Conservation (phyloP, 2,329 filamentous ascomycete species). For the Sclerotinia minor region DNA sequence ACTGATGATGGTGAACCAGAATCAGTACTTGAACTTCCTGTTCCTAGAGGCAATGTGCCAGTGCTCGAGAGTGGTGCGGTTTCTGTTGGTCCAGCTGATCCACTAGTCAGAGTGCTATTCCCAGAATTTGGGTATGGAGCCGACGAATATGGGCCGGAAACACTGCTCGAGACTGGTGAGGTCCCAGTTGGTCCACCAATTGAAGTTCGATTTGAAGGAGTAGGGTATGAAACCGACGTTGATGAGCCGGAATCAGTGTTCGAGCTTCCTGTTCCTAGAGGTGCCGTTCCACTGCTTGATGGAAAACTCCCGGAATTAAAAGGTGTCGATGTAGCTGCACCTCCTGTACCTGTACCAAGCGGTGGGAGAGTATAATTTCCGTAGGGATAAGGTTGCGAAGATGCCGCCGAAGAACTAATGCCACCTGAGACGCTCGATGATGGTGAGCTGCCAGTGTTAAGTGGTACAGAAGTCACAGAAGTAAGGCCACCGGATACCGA, state of each 20-base stretch:
- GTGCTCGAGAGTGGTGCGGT: slow-evolving; percentile 11
- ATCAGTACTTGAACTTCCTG: slow-evolving; percentile 25
- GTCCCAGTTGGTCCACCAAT: slow-evolving; percentile 19
- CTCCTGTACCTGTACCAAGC: slow-evolving; percentile 14
- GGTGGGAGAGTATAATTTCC: slow-evolving; percentile 16
- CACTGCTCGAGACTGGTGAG: not conserved
- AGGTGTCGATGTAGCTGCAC: not conserved
- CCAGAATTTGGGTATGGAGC: slow-evolving; percentile 17
- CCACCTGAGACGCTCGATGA: slow-evolving; percentile 23
- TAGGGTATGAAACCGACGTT: slow-evolving; percentile 25
- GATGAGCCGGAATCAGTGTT: slow-evolving; percentile 22
- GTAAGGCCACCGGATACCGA: not conserved
- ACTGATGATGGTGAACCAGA: slow-evolving; percentile 19
- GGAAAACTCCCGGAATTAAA: slow-evolving; percentile 18
- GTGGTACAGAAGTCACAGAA: slow-evolving; percentile 3
- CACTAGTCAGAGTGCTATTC: slow-evolving; percentile 14
- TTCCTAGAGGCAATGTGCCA: slow-evolving; percentile 10
- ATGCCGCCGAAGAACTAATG: slow-evolving; percentile 19
- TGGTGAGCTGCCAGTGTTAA: slow-evolving; percentile 4
- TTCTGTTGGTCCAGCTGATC: slow-evolving; percentile 25
- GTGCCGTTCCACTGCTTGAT: slow-evolving; percentile 14
- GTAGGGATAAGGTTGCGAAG: slow-evolving; percentile 15
- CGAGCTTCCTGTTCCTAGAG: slow-evolving; percentile 19
- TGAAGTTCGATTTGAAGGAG: slow-evolving; percentile 24
- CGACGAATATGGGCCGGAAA: not conserved